Evolutionary conservation across 352 stramenopile species (phyloP), one percentile per base, ranked within the genome.

Genomic region (Aphanomyces invadans): DNA sequence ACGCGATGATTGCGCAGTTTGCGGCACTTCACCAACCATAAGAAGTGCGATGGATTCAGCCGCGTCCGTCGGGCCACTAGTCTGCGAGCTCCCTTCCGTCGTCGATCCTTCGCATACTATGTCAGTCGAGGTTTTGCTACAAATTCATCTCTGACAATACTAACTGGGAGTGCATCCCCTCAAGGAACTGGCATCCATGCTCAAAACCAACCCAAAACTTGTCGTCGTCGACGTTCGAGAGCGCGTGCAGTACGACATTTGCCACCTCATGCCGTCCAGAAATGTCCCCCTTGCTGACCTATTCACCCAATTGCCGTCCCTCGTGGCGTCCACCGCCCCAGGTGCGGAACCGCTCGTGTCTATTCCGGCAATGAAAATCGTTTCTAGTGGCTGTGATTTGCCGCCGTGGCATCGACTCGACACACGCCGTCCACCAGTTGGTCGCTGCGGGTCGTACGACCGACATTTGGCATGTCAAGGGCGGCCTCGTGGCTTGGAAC

Each of bases 371-470:
- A n/a, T n/a, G n/a, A n/a, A n/a, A n/a, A n/a, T n/a, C n/a, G n/a
- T n/a, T n/a, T n/a, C n/a, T 62, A 57, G 39, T 70, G n/a, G 62
- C 86, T 39, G 83, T 94, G 31, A 88, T 94, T 39, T 94, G 86
- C 53, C 79, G 83, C n/a, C 83, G 86, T 31, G 86, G 86, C 7
- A 71, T 92, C 4, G 83, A 91, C 56, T 94, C 83, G 9, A 71
- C 84, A 3, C 71, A 70, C 7, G 79, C 81, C 15, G 83, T 82
- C 11, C 56, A 73, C 44, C 87, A 80, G 78, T 62, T 94, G n/a
- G 10, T 88, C 11, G 62, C 65, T 4, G 69, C 71, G 21, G 82
- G 78, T 1, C 38, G 17, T n/a, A 54, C 82, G 39, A 49, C 36
- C 1, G 73, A 77, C 46, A 80, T 85, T 1, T 68, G 71, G 48